A percentile compares a stretch with the other conserved stretches of the same genome.
Evolutionary conservation across 1,284 basidiomycete species (phyloP).

Genomic region (Bondarzewia mesenterica): DNA sequence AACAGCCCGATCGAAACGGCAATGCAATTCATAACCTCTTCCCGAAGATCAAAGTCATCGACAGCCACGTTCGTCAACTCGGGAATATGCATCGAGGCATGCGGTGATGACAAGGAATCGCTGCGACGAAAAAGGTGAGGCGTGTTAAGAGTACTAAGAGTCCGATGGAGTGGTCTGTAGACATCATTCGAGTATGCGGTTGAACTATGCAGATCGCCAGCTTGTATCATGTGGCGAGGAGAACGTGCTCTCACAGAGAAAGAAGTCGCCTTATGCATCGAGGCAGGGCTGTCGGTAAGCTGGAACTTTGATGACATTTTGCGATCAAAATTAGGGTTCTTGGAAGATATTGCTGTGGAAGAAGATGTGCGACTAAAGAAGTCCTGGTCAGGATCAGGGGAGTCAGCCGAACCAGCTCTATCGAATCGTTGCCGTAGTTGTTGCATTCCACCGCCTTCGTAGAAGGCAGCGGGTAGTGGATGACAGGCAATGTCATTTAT

Average conservation of each 20-base stretch:
- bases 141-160: constrained; percentile 42
- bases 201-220: constrained; percentile 15
- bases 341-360: constrained; percentile 16
- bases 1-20: constrained; percentile 94
- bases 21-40: constrained; percentile 95
- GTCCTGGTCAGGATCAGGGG: constrained; percentile 42
- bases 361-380: constrained; percentile 36
- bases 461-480: constrained; percentile 87
- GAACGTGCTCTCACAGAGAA: constrained; percentile 4
- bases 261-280: background rate
- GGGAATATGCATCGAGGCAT: constrained; percentile 6
- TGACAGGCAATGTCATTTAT: constrained; percentile 97
- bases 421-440: constrained; percentile 83
- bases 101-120: background rate
- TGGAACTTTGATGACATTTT: constrained; percentile 8
- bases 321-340: constrained; percentile 10
- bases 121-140: constrained; percentile 26
- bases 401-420: constrained; percentile 33
- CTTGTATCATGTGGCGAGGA: constrained; percentile 11
- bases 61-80: constrained; percentile 10
- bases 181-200: constrained; percentile 28
- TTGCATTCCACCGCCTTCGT: constrained; percentile 89
- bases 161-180: constrained; percentile 38
- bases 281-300: constrained; percentile 16
- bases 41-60: constrained; percentile 81